Base-by-base conservation (phyloP, 495 filamentous ascomycete species). In the Lasiosphaeriaceae sp. region DNA sequence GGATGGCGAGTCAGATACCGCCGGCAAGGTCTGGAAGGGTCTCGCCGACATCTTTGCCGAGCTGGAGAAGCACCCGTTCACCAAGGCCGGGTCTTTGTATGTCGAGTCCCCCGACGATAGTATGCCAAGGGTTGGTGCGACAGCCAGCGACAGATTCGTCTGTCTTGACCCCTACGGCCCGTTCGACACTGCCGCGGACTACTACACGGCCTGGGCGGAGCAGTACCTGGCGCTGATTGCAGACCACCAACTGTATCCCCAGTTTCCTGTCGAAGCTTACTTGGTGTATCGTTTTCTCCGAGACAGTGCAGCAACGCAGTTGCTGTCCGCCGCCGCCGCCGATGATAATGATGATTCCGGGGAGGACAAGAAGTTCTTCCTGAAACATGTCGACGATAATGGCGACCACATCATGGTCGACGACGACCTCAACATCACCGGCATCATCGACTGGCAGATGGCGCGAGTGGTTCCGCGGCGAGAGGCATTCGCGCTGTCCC, bases 371-470 rank as follows among this genome's bases (percentile, higher is more conserved):
- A 5, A 41, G 34, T 46, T 35, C 20, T 56, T 51, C 21, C 20
- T 48, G 24, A 55, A 49, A 24, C 53, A 55, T 19, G 44, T 39
- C 44, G 44, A 55, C 45, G 53, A 55, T 20, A 39, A 39, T 29
- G 53, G 53, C 22, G 29, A 48, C 20, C 45, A 56, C 54, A 16
- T 56, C 19, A 26, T 56, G 4, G 46, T 56, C 9, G 54, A 49
- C 54, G 45, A 50, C 8, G 35, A 56, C 45, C 11, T 24, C 17
- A 56, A 56, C 31, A 26, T 56, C 46, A 50, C 35, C 2, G 54
- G 54, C 12, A 49, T 56, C 14, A 56, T 56, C n/a, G 54, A 56
- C 54, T 56, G 54, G 45, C 54, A 56, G 47, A 39, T 56, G 29
- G 45, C 54, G 31, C 54, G 54, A 16, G 46, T 56, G 6, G 54